Base-by-base conservation (phyloP, 1,284 basidiomycete species). In the Hemileia vastatrix region DNA sequence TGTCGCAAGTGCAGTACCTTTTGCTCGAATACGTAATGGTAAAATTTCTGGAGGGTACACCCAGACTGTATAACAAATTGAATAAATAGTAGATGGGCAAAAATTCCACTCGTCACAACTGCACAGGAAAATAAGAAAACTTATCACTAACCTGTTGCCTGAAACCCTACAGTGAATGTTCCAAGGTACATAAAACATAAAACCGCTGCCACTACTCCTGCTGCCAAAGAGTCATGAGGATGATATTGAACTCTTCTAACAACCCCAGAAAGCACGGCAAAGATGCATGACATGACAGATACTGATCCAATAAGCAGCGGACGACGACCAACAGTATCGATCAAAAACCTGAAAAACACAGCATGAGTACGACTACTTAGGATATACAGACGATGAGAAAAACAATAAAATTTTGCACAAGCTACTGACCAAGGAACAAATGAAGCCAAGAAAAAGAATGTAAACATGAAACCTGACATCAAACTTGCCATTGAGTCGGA, bases 101-200 rank as follows among this genome's bases (percentile, higher is more conserved):
- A n/a, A n/a, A n/a, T n/a, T n/a, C n/a, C n/a, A n/a, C n/a, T n/a
- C n/a, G n/a, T n/a, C n/a, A n/a, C n/a, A n/a, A n/a, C n/a, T n/a
- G n/a, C n/a, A n/a, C n/a, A n/a, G n/a, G n/a, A n/a, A n/a, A n/a
- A n/a, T 3, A 47, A 1, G n/a, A 47, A 47, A 19, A 47, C 24
- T 4, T 47, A 21, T 4, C 21, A 51, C 32, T 19, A 56, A 63
- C 54, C 60, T 32, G 68, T 67, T 21, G 65, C 67, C 65, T 73
- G 71, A 68, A 72, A 73, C 6, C 71, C 72, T 21, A 72, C 68
- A n/a, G 75, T 75, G 65, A 74, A 76, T 3, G 72, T 53, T 4
- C 67, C 71, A 67, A 76, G 66, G 64, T 70, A 75, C 31, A 76
- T 21, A 66, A 76, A 76, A 15, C 72, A 62, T 45, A 75, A 63